Conservation (phyloP, 306 rosid species). For the Acacia confusa region DNA sequence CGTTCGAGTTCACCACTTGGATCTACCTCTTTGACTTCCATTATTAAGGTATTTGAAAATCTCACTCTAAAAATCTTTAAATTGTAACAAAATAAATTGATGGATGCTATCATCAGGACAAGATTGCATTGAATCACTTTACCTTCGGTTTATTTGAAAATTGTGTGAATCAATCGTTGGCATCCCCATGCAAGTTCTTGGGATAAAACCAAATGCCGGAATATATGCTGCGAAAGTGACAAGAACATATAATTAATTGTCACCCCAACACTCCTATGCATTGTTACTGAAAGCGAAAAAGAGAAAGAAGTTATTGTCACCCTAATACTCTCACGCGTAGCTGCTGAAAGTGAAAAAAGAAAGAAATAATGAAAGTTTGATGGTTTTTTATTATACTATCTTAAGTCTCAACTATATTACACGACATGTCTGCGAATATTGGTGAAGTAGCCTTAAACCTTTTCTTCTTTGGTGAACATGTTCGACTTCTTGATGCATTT, state of each 20-base stretch:
- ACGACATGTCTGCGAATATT: constrained; percentile 7
- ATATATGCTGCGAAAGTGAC: constrained; percentile 29
- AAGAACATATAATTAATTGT: constrained; percentile 26
- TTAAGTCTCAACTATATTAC: constrained; percentile 5
- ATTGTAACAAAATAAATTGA: constrained; percentile 16
- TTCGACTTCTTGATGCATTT: constrained; percentile 16
- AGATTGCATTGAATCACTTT: constrained; percentile 15
- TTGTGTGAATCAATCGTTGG: constrained; percentile 5
- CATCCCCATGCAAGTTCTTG: constrained; percentile 1
- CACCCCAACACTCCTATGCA: neutral
- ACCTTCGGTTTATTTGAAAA: neutral
- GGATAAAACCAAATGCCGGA: neutral
- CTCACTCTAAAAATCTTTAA: constrained; percentile 15
- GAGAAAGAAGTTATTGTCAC: neutral
- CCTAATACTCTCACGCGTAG: neutral
- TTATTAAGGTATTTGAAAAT: constrained; percentile 55
- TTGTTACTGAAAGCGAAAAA: neutral
- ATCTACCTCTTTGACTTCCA: constrained; percentile 54
- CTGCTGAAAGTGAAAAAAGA: neutral
- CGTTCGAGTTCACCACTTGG: constrained; percentile 42
- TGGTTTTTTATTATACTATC: neutral
- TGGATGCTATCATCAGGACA: constrained; percentile 19
- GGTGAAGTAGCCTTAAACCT: neutral
- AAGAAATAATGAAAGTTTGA: neutral
- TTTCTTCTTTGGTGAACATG: constrained; percentile 10